Evolutionary conservation across 2,329 filamentous ascomycete species (phyloP).

Genomic region (Fusarium nelsonii): DNA sequence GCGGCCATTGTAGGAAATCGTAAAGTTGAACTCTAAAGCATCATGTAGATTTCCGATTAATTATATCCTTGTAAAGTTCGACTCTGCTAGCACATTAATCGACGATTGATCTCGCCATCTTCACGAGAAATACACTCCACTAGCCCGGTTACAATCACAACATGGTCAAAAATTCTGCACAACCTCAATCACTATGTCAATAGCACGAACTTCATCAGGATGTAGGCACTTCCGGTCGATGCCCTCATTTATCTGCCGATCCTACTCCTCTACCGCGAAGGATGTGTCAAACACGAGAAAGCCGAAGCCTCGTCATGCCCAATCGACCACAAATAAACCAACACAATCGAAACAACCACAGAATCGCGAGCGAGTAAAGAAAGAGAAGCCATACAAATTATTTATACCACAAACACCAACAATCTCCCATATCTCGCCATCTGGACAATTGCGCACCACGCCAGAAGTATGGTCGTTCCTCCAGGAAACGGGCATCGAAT

Average conservation of each 20-base stretch:
- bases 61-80: neutral
- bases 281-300: conserved; percentile 5
- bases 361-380: neutral
- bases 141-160: conserved; percentile 1
- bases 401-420: conserved; percentile 43
- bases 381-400: conserved; percentile 6
- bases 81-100: neutral
- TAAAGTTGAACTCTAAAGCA: neutral
- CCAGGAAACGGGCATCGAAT: conserved; percentile 44
- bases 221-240: conserved; percentile 27
- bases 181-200: conserved; percentile 41
- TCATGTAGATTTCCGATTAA: conserved; percentile 10
- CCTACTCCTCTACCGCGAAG: conserved; percentile 30
- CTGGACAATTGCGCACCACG: conserved; percentile 49
- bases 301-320: neutral
- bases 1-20: neutral
- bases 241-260: conserved; percentile 17
- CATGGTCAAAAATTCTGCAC: conserved; percentile 29
- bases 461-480: conserved; percentile 49
- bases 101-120: neutral
- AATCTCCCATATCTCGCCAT: conserved; percentile 35
- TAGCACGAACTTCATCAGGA: conserved; percentile 38
- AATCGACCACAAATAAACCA: neutral
- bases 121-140: neutral
- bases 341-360: neutral